phyloP scores from a whole-genome alignment of 257 asterid species.

The Penstemon eatonii region DNA sequence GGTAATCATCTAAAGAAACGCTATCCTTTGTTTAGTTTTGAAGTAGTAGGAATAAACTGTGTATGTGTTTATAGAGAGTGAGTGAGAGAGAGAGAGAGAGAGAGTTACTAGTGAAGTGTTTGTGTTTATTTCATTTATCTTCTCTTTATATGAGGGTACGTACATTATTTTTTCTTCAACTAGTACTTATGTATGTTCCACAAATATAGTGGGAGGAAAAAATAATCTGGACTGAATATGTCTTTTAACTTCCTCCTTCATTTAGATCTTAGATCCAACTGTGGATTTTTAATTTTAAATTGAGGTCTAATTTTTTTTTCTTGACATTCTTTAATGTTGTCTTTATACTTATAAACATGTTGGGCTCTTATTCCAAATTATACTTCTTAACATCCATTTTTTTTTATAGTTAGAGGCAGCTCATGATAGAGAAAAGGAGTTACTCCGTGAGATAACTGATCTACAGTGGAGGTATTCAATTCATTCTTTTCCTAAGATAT shows the following conservation, averaged over 20 bases:
- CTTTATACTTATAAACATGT: neutral
- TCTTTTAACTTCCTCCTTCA: neutral
- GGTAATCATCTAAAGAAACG: neutral
- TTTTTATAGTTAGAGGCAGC: slow-evolving; percentile 56
- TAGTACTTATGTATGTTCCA: neutral
- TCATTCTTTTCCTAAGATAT: neutral
- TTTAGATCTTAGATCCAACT: neutral
- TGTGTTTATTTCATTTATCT: too few species aligned
- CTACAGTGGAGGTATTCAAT: slow-evolving; percentile 53
- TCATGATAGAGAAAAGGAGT: slow-evolving; percentile 60
- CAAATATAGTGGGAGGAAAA: neutral
- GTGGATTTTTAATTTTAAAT: neutral
- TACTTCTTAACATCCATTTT: neutral
- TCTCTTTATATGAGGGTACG: too few species aligned
- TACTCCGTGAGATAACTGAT: slow-evolving; percentile 54
- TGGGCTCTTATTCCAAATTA: slow-evolving; percentile 6
- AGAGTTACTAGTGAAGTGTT: too few species aligned
- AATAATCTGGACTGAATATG: neutral
- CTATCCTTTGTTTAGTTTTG: too few species aligned
- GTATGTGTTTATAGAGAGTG: too few species aligned
- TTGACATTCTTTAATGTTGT: neutral
- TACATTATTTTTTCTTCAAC: too few species aligned
- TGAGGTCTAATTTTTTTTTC: neutral
- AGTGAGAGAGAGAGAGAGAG: too few species aligned
- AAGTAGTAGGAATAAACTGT: too few species aligned